These are phyloP conservation scores for Bryopsis sp. DNA, from an alignment of 139 green algal genomes.

Conservation along the genomic window DNA sequence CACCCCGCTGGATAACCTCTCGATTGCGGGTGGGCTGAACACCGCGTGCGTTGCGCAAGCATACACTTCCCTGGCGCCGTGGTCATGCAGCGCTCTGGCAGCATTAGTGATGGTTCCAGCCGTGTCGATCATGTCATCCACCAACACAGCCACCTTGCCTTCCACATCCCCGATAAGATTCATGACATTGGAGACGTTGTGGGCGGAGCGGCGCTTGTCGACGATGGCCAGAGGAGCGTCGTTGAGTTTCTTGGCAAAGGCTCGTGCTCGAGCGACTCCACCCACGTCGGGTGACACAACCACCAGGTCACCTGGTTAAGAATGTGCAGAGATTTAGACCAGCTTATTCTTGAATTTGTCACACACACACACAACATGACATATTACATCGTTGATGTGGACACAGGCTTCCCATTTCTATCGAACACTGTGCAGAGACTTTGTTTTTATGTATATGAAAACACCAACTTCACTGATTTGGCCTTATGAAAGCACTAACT, in stretches of 20 bases:
- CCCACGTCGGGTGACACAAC: conserved; percentile 98
- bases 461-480: too few species aligned
- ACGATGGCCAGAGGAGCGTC: conserved; percentile 97
- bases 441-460: too few species aligned
- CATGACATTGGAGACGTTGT: conserved; percentile 99
- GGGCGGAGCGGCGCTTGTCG: conserved; percentile 88
- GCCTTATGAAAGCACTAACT: too few species aligned
- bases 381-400: too few species aligned
- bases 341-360: neutral
- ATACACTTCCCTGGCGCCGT: conserved; percentile 83
- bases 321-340: neutral
- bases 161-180: conserved; percentile 98
- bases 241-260: conserved; percentile 98
- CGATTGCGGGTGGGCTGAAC: conserved; percentile 84
- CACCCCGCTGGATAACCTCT: conserved; percentile 80
- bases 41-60: conserved; percentile 95
- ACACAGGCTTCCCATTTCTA: too few species aligned
- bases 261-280: conserved; percentile 89
- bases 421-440: too few species aligned
- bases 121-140: conserved; percentile 99
- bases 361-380: too few species aligned
- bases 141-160: conserved; percentile 96
- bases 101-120: conserved; percentile 96
- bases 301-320: conserved; percentile 70
- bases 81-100: conserved; percentile 71